A percentile compares a stretch with the other conserved stretches of the same genome.
These are phyloP conservation scores for Triadica sebifera DNA, from an alignment of 345 rosid genomes.

Conservation along the genomic window DNA sequence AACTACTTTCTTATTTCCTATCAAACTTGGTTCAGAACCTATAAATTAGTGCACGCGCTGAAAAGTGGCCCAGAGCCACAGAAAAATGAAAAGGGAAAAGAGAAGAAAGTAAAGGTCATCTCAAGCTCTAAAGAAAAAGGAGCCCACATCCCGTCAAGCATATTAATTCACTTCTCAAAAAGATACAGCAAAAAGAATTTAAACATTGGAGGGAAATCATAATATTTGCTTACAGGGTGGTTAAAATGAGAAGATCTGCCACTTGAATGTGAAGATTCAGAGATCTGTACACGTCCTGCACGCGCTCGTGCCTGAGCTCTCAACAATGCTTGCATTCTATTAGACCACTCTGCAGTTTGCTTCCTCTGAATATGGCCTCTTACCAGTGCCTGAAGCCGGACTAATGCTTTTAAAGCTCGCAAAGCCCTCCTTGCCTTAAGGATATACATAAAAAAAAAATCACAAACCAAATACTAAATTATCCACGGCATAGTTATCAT, in stretches of 20 bases:
- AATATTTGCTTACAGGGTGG: constrained; percentile 48
- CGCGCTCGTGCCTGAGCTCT: constrained; percentile 77
- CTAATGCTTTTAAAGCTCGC: constrained; percentile 81
- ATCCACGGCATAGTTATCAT: not conserved
- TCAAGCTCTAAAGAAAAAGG: constrained; percentile 8
- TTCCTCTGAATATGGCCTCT: constrained; percentile 88
- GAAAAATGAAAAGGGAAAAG: no score
- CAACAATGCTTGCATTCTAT: constrained; percentile 66
- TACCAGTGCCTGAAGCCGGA: constrained; percentile 89
- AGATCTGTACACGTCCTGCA: constrained; percentile 45
- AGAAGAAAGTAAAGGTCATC: not conserved
- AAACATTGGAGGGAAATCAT: constrained; percentile 17
- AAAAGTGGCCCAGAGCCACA: constrained; percentile 4
- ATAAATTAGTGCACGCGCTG: constrained; percentile 8
- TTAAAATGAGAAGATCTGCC: constrained; percentile 66
- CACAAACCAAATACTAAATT: not conserved
- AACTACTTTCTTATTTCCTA: constrained; percentile 9
- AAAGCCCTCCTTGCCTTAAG: constrained; percentile 51
- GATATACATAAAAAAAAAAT: not conserved
- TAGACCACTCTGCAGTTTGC: constrained; percentile 51
- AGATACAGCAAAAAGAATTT: constrained; percentile 1
- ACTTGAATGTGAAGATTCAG: constrained; percentile 61
- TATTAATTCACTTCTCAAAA: not conserved
- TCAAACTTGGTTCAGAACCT: constrained; percentile 11
- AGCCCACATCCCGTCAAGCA: constrained; percentile 13